Evolutionary conservation across 116 monocot species (phyloP), one percentile per base, ranked within the genome.

Genomic region (Iris pallida): DNA sequence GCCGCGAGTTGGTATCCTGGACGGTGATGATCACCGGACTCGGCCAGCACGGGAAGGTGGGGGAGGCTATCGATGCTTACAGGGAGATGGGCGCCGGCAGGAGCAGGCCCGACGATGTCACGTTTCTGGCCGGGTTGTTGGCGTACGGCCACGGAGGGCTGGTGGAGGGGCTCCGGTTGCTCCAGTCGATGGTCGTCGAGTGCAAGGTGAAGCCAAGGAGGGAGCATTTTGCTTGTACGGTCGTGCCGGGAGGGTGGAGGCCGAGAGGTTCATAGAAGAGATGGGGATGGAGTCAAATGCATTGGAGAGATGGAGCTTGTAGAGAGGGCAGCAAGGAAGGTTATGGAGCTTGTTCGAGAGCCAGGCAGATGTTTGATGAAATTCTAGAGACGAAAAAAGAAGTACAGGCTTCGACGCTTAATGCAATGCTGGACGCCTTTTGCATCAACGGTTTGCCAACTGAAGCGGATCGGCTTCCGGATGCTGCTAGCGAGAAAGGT

Each of bases 391-490:
- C 78, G 0, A 49, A 74, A 42, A 78, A 73, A 47, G 80, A 87
- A n/a, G 57, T 80, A 9, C 80, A 78, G 42, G 65, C 86, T 52
- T 98, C 98, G 40, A 88, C 98, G 47, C 46, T 98, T 45, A 98
- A 98, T 77, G 83, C 82, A 2, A 93, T 98, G 90, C 88, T 98
- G 70, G 90, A 90, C 54, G 98, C 69, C 6, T 98, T 93, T 66
- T 98, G 93, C 64, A 84, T 48, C 47, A 98, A 98, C 56, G 74
- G 76, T 62, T 76, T 98, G 70, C 81, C 74, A 8, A 55, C n/a
- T 62, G 98, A 93, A 84, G 93, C 98, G 45, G 80, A 86, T 66
- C 47, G 61, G 20, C 82, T 93, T 75, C 55, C 93, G 60, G 82
- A 90, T 54, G 40, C 61, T 61, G 81, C 77, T 4, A 68, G 58